Conservation (phyloP, 2,329 filamentous ascomycete genomes). For the Exophiala bonariae region DNA sequence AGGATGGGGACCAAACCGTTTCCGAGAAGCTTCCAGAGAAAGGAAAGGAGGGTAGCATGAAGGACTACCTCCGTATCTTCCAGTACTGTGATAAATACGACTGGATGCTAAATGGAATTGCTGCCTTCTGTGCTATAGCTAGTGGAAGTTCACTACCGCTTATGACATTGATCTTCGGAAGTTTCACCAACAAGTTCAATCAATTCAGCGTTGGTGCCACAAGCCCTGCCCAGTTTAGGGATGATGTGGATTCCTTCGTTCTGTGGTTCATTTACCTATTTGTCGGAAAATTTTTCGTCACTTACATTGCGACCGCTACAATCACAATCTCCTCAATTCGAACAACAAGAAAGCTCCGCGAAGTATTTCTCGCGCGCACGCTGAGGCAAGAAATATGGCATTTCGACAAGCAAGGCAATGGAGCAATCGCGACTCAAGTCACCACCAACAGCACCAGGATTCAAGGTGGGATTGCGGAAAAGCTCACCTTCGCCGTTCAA, state of each 20-base stretch:
- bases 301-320: constrained; percentile 34
- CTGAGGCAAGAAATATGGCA: constrained; percentile 35
- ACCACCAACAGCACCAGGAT: constrained; percentile 36
- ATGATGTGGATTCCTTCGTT: constrained; percentile 20
- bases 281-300: constrained; percentile 34
- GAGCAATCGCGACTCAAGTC: constrained; percentile 33
- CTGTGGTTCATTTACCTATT: constrained; percentile 41
- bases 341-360: constrained; percentile 26
- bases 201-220: constrained; percentile 22
- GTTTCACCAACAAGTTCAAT: constrained; percentile 31
- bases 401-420: constrained; percentile 31
- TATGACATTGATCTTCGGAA: constrained; percentile 41
- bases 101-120: constrained; percentile 23
- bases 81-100: constrained; percentile 26
- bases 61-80: constrained; percentile 25
- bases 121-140: constrained; percentile 25
- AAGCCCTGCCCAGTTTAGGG: constrained; percentile 24
- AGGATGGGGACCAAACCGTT: constrained; percentile 2
- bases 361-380: constrained; percentile 30
- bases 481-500: constrained; percentile 35
- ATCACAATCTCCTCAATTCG: constrained; percentile 28
- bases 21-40: constrained; percentile 6
- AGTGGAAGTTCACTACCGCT: constrained; percentile 34
- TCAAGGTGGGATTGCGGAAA: constrained; percentile 43
- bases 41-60: constrained; percentile 18